Evolutionary conservation across 805 yeast species (phyloP).

Genomic region (Wickerhamomyces sydowiorum): DNA sequence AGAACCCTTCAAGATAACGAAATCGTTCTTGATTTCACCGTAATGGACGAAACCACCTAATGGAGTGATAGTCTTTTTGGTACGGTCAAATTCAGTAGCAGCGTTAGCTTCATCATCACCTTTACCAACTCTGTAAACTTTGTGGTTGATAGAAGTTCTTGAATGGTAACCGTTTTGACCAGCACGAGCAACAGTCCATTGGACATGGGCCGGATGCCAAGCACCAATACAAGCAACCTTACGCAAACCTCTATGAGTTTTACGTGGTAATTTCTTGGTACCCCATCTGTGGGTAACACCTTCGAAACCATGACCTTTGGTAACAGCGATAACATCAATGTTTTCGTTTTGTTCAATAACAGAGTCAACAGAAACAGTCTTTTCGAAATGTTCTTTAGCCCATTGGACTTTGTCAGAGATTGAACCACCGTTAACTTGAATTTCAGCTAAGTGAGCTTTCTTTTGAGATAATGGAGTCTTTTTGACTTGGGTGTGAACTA

Average conservation of each 20-base stretch:
- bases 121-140: slow-evolving; percentile 98
- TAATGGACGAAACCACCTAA: slow-evolving; percentile 99
- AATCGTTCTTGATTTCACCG: slow-evolving; percentile 98
- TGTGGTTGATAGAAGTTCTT: slow-evolving; percentile 99
- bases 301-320: slow-evolving; percentile 99
- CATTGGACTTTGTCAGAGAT: slow-evolving; percentile 95
- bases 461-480: slow-evolving; percentile 98
- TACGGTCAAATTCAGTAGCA: slow-evolving; percentile 98
- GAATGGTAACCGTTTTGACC: slow-evolving; percentile 99
- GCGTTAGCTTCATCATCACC: slow-evolving; percentile 92
- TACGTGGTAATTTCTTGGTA: slow-evolving; percentile 99
- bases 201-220: slow-evolving; percentile 99
- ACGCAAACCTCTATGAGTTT: slow-evolving; percentile 99
- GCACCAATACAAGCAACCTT: slow-evolving; percentile 99
- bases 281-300: slow-evolving; percentile 99
- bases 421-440: slow-evolving; percentile 99
- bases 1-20: slow-evolving; percentile 96
- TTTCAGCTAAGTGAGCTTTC: slow-evolving; percentile 99
- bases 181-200: slow-evolving; percentile 99
- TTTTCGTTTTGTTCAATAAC: slow-evolving; percentile 98
- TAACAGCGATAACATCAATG: slow-evolving; percentile 97
- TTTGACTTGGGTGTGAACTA: slow-evolving; percentile 99
- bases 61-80: slow-evolving; percentile 99
- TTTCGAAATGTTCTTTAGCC: slow-evolving; percentile 99
- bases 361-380: slow-evolving; percentile 92